Conservation (phyloP, 2,329 filamentous ascomycete species). For the Rhexocercosporidium sp. region DNA sequence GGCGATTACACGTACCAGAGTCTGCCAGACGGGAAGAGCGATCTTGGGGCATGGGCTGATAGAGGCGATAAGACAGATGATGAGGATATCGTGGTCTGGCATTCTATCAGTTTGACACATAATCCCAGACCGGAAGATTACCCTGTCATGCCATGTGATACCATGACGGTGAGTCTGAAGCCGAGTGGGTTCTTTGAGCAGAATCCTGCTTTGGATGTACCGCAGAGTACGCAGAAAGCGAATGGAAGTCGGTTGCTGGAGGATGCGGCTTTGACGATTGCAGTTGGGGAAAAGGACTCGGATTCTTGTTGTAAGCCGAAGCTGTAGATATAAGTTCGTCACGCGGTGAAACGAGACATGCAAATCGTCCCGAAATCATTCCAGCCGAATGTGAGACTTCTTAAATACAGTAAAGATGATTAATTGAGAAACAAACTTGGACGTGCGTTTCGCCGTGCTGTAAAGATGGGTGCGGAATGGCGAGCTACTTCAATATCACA, state of each 20-base stretch:
- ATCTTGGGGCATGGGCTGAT: constrained; percentile 69
- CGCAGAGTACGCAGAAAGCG: constrained; percentile 33
- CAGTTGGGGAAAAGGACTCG: constrained; percentile 13
- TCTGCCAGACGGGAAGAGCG: constrained; percentile 27
- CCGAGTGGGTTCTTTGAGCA: constrained; percentile 56
- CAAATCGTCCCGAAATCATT: too few species aligned
- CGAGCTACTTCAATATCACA: too few species aligned
- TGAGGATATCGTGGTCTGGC: constrained; percentile 87
- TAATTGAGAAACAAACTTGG: neutral
- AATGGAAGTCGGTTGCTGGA: constrained; percentile 31
- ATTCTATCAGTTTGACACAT: constrained; percentile 83
- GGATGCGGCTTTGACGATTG: constrained; percentile 20
- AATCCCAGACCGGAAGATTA: constrained; percentile 56
- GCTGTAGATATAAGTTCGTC: too few species aligned
- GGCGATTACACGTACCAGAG: constrained; percentile 44
- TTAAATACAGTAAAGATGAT: too few species aligned
- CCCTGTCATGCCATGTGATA: constrained; percentile 53
- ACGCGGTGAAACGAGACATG: too few species aligned
- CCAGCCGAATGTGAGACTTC: too few species aligned
- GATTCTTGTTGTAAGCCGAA: constrained; percentile 17
- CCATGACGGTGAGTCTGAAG: constrained; percentile 70
- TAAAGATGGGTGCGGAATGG: too few species aligned
- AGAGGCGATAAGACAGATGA: constrained; percentile 89
- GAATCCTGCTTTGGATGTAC: constrained; percentile 56
- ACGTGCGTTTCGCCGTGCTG: too few species aligned